Percentiles rank a stretch among this genome's conserved stretches.
Evolutionary conservation across 2,329 filamentous ascomycete genomes (phyloP).

Genomic region (Colletotrichum lupini): DNA sequence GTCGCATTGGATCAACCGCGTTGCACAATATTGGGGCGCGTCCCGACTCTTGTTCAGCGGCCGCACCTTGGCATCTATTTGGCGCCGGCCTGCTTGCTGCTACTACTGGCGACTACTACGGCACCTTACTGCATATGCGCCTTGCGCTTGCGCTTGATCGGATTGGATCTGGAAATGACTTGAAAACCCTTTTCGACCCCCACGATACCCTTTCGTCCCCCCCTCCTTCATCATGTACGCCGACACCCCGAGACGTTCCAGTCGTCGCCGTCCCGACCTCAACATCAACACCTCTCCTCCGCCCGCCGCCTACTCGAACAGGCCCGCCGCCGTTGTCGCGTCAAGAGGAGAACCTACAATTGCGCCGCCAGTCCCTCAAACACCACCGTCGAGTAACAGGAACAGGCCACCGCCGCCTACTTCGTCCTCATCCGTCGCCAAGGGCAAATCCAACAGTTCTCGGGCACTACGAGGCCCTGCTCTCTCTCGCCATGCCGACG

Average conservation of each 20-base stretch:
- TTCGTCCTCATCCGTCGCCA: constrained; percentile 21
- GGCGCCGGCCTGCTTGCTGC: background rate
- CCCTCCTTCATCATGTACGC: constrained; percentile 30
- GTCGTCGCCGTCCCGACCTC: constrained; percentile 38
- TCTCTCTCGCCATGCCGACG: constrained; percentile 42
- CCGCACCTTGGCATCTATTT: background rate
- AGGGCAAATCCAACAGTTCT: constrained; percentile 44
- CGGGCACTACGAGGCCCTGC: constrained; percentile 45
- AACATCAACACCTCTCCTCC: constrained; percentile 36
- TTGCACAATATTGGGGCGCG: background rate
- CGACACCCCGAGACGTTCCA: constrained; percentile 30
- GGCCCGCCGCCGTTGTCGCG: constrained; percentile 17
- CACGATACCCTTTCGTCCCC: constrained; percentile 18
- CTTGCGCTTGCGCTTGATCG: background rate
- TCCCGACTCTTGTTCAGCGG: background rate
- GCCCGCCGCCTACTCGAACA: constrained; percentile 13
- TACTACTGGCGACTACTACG: background rate
- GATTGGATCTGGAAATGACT: constrained; percentile 31
- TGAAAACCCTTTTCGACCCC: constrained; percentile 31
- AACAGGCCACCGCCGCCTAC: constrained; percentile 24
- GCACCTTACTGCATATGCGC: background rate
- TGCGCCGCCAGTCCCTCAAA: constrained; percentile 21
- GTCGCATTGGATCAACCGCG: background rate
- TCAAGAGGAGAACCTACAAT: constrained; percentile 19
- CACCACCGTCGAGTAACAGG: constrained; percentile 31